These are phyloP conservation scores for Spathaspora sp. DNA, from an alignment of 805 yeast genomes.

Conservation along the genomic window DNA sequence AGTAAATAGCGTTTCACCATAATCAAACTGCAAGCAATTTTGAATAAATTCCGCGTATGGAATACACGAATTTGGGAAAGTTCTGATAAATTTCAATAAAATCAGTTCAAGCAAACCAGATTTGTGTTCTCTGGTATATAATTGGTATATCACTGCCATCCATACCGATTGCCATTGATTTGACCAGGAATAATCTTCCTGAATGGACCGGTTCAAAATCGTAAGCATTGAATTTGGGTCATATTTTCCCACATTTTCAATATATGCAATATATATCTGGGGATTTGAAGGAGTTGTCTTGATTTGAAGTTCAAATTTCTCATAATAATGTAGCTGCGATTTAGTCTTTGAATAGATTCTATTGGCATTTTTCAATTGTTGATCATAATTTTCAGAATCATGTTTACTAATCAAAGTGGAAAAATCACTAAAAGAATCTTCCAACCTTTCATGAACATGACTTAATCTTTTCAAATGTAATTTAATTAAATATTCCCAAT, in stretches of 20 bases:
- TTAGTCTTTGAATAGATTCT: conserved; percentile 26
- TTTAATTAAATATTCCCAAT: neutral
- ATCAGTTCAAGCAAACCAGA: neutral
- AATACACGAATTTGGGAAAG: conserved; percentile 20
- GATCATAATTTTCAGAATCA: conserved; percentile 25
- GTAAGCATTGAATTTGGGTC: conserved; percentile 13
- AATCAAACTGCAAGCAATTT: conserved; percentile 8
- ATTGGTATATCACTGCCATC: conserved; percentile 23
- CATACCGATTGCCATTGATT: conserved; percentile 21
- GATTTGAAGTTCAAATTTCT: conserved; percentile 28
- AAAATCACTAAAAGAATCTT: conserved; percentile 34
- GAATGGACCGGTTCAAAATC: conserved; percentile 29
- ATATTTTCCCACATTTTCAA: conserved; percentile 23
- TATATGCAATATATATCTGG: conserved; percentile 29
- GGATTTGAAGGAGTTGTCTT: conserved; percentile 12
- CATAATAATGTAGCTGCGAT: conserved; percentile 25
- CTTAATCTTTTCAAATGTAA: conserved; percentile 29
- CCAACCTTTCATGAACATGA: conserved; percentile 39
- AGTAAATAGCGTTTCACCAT: neutral
- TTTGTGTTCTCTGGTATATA: conserved; percentile 17
- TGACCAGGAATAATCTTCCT: conserved; percentile 4
- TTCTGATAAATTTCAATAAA: conserved; percentile 10
- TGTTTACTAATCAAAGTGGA: conserved; percentile 38
- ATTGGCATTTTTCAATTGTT: conserved; percentile 34
- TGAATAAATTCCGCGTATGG: conserved; percentile 17